Conservation (phyloP, 176 grass and related monocot species). For the bread wheat (Triticum aestivum) region DNA sequence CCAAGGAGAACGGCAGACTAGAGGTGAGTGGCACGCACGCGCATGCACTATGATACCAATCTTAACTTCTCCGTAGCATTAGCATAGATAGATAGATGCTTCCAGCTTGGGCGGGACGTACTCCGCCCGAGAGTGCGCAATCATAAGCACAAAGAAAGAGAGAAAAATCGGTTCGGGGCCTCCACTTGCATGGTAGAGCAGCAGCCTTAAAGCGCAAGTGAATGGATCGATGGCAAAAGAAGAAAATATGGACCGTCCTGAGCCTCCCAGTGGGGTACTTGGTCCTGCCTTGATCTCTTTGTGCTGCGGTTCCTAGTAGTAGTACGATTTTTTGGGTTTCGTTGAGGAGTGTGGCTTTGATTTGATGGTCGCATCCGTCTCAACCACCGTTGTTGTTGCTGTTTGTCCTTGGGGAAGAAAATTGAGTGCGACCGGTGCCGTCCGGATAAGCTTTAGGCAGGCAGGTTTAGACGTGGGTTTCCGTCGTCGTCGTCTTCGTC, state of each 20-base stretch:
- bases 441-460: slow-evolving; percentile 23
- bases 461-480: slow-evolving; percentile 18
- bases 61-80: background rate
- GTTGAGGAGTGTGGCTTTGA: background rate
- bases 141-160: background rate
- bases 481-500: background rate
- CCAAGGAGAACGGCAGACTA: slow-evolving; percentile 46
- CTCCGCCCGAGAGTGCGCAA: background rate
- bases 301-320: too few species aligned
- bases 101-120: background rate
- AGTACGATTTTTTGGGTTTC: background rate
- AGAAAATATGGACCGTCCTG: background rate
- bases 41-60: background rate
- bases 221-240: background rate
- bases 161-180: too few species aligned
- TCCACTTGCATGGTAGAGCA: background rate
- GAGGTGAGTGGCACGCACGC: slow-evolving; percentile 30
- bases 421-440: background rate
- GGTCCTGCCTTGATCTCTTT: too few species aligned
- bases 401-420: background rate
- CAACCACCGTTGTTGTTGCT: background rate
- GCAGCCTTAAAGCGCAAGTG: slow-evolving; percentile 27
- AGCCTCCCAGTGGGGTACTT: too few species aligned
- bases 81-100: background rate
- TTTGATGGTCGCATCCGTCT: slow-evolving; percentile 12